Percentiles rank a stretch among this genome's conserved stretches.
Evolutionary conservation across 768 basidiomycete genomes (phyloP).

Genomic region (Suillus plorans): DNA sequence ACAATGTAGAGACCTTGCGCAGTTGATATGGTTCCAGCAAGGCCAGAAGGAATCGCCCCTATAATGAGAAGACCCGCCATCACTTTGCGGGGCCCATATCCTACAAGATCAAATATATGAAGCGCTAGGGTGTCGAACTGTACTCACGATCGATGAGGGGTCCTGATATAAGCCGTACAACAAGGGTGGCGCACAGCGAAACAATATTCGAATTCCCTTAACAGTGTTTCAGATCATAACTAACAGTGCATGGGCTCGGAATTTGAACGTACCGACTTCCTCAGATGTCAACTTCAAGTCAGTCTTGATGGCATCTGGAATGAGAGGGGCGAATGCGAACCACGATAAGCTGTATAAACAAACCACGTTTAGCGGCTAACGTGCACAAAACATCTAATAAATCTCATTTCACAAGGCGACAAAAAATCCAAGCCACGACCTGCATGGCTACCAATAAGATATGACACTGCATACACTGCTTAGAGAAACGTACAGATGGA

Average conservation of each 20-base stretch:
- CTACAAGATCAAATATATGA: constrained; percentile 12
- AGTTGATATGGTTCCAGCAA: constrained; percentile 50
- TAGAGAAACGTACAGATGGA: constrained; percentile 43
- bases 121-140: not conserved
- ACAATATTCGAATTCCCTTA: constrained; percentile 49
- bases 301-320: constrained; percentile 52
- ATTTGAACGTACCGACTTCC: constrained; percentile 37
- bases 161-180: constrained; percentile 47
- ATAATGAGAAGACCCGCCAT: constrained; percentile 54
- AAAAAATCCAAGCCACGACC: constrained; percentile 45
- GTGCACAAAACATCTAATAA: constrained; percentile 2
- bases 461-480: constrained; percentile 22
- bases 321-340: constrained; percentile 65
- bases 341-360: constrained; percentile 34
- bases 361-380: constrained; percentile 21
- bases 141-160: constrained; percentile 46
- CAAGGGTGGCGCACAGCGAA: constrained; percentile 46
- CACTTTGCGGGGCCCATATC: constrained; percentile 50
- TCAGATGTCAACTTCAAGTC: constrained; percentile 49
- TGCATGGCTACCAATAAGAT: constrained; percentile 14
- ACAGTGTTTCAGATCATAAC: not conserved
- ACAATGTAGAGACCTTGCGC: constrained; percentile 41
- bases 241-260: too few species aligned
- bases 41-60: constrained; percentile 58
- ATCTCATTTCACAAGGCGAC: constrained; percentile 39